Evolutionary conservation across 2,329 filamentous ascomycete species (phyloP), one percentile per base, ranked within the genome.

Genomic region (Stachybotrys chlorohalonatus): DNA sequence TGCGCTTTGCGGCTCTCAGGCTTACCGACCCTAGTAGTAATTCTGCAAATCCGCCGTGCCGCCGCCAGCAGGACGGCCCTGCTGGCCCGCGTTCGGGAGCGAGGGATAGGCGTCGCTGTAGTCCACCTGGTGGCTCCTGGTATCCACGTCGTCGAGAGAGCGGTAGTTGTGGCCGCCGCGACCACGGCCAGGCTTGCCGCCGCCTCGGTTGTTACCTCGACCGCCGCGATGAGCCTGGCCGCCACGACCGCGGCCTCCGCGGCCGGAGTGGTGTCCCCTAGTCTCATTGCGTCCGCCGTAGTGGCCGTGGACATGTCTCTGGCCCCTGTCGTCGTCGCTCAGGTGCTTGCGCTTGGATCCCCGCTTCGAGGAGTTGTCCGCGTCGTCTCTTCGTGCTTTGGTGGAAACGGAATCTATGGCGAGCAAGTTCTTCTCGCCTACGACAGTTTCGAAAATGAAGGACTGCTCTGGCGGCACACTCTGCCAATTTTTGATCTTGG

Each of bases 341-440:
- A 81, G 79, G 47, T 77, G 76, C 24, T 79, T 81, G 60, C 85
- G 81, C 62, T 85, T 85, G 55, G 78, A 72, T 42, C 74, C 70
- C 64, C 80, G 86, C 63, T 81, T 85, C 36, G 79, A 75, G 59
- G 83, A 83, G 16, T 81, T 72, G 62, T 78, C 81, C 61, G 88
- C 83, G 64, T 83, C 84, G 58, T 83, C 80, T 58, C 81, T 82
- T 62, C 87, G 84, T 30, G 73, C 70, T 3, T 75, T 72, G 52
- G 84, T 73, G 24, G 24, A 24, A 58, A 93, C 89, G 53, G 84
- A 77, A 68, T 96, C 90, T 50, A 97, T 85, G 1, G 88, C 82
- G 52, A 97, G 72, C 59, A 94, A 78, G 15, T 90, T 83, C 73
- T 95, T 96, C 72, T 97, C 92, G 16, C 88, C 88, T 1, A 97